Base-by-base conservation (phyloP, 306 rosid species). In the Cotoneaster glaucophyllus region DNA sequence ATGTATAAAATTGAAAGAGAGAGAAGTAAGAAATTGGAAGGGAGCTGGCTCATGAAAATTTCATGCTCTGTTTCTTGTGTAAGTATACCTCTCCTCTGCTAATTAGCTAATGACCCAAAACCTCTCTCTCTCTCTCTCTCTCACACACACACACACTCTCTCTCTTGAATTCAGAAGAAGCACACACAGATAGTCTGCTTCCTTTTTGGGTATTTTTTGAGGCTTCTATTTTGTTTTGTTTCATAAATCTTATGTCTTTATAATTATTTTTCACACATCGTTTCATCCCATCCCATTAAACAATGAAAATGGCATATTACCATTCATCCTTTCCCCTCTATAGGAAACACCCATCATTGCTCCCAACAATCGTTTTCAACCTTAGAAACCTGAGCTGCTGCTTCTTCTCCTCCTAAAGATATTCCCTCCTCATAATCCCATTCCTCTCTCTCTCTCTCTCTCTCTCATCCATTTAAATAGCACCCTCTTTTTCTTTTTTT, bases 341-440 rank as follows among this genome's bases (percentile, higher is more conserved):
- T 86, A 89, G 97, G 99, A 93, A 96, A 96, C 99, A 93, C 91
- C 87, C 98, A 96, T 96, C 98, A 96, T 96, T 96, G 96, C 96
- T 80, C 93, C 96, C 96, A 92, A 90, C 96, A 85, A 92, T 92
- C 97, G 90, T 88, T 91, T 92, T 92, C 98, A 89, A 86, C 96
- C 97, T 93, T 90, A 79, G 90, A 88, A 89, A 87, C 93, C 96
- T 86, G 97, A 88, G 97, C 93, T 86, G 85, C 95, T 86, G 4
- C 70, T 65, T 63, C 68, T 31, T 1, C 66, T 26, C 0, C 65
- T 25, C 15, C 37, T 62, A 25, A 90, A 95, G 90, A 85, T 87
- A 82, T 87, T 86, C 92, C 84, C 82, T 78, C 82, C 69, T 78
- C 79, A 70, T 76, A 31, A 64, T 86, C 81, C 81, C 64, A 59